These are phyloP conservation scores for Penicillium argentinense DNA, from an alignment of 495 filamentous ascomycete genomes.

Conservation along the genomic window DNA sequence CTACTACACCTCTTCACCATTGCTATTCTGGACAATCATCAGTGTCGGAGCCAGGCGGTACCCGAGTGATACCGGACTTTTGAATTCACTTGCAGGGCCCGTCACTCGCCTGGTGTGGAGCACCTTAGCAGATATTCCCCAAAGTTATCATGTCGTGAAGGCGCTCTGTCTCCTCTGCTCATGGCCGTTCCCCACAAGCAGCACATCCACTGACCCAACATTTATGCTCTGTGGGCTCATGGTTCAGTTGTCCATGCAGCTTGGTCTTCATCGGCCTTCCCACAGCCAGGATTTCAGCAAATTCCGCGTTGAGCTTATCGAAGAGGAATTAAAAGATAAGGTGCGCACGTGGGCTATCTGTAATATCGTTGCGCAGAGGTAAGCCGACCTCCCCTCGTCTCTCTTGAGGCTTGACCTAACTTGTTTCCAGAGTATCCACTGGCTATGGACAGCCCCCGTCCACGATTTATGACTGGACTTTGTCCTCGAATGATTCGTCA, in stretches of 20 bases:
- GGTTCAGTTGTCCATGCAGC: slow-evolving; percentile 90
- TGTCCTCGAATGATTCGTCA: slow-evolving; percentile 61
- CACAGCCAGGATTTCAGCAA: slow-evolving; percentile 90
- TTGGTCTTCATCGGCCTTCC: slow-evolving; percentile 85
- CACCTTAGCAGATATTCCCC: slow-evolving; percentile 77
- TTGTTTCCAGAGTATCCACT: slow-evolving; percentile 65
- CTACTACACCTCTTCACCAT: slow-evolving; percentile 68
- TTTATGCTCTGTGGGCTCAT: slow-evolving; percentile 88
- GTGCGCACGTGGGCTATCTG: slow-evolving; percentile 89
- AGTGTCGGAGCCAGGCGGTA: slow-evolving; percentile 79
- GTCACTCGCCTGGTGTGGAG: slow-evolving; percentile 77
- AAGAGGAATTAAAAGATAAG: slow-evolving; percentile 81
- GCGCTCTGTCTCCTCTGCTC: slow-evolving; percentile 85
- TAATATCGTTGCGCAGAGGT: slow-evolving; percentile 88
- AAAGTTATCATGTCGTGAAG: slow-evolving; percentile 88
- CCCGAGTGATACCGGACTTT: slow-evolving; percentile 59
- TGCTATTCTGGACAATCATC: slow-evolving; percentile 88
- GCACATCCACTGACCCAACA: slow-evolving; percentile 82
- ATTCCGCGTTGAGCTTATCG: slow-evolving; percentile 76
- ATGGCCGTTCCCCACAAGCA: slow-evolving; percentile 87
- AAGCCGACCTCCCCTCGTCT: slow-evolving; percentile 13
- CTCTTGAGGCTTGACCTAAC: slow-evolving; percentile 1
- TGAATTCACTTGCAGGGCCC: slow-evolving; percentile 69
- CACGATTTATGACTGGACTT: slow-evolving; percentile 85
- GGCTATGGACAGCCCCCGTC: slow-evolving; percentile 88